Conservation (phyloP, 2,329 filamentous ascomycete species). For the Microcera coccophila region DNA sequence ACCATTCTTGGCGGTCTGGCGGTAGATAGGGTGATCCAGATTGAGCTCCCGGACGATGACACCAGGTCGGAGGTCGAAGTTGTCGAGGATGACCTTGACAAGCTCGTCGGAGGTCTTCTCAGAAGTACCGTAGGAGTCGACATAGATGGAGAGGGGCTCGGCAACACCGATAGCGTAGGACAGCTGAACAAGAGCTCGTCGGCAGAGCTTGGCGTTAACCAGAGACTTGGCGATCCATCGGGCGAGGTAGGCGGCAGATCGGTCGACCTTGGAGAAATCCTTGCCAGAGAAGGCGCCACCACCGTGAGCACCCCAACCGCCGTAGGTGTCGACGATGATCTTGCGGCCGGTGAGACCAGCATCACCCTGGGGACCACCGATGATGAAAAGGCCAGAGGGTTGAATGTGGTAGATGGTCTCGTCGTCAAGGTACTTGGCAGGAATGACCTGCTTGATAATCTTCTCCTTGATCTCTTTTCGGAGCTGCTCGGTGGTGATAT, state of each 20-base stretch:
- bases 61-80: constrained; percentile 98
- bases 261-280: constrained; percentile 99
- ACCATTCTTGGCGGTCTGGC: constrained; percentile 97
- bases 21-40: constrained; percentile 94
- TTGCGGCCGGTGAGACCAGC: constrained; percentile 98
- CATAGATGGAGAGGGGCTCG: constrained; percentile 95
- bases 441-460: constrained; percentile 94
- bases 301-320: constrained; percentile 99
- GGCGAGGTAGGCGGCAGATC: constrained; percentile 93
- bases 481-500: constrained; percentile 85
- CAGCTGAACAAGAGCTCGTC: constrained; percentile 92
- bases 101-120: constrained; percentile 86
- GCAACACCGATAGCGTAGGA: constrained; percentile 99
- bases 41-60: constrained; percentile 98
- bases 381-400: constrained; percentile 97
- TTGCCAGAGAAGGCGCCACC: constrained; percentile 99
- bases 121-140: constrained; percentile 96
- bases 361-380: constrained; percentile 97
- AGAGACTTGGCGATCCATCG: constrained; percentile 99
- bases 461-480: constrained; percentile 95
- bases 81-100: constrained; percentile 86
- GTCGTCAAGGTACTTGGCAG: constrained; percentile 85
- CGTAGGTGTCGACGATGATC: constrained; percentile 99
- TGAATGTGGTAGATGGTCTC: constrained; percentile 97
- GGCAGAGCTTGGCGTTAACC: constrained; percentile 80